Percentiles rank a stretch among this genome's conserved stretches.
Evolutionary conservation across 352 stramenopile genomes (phyloP).

Genomic region (Phytopythium ostracodes): DNA sequence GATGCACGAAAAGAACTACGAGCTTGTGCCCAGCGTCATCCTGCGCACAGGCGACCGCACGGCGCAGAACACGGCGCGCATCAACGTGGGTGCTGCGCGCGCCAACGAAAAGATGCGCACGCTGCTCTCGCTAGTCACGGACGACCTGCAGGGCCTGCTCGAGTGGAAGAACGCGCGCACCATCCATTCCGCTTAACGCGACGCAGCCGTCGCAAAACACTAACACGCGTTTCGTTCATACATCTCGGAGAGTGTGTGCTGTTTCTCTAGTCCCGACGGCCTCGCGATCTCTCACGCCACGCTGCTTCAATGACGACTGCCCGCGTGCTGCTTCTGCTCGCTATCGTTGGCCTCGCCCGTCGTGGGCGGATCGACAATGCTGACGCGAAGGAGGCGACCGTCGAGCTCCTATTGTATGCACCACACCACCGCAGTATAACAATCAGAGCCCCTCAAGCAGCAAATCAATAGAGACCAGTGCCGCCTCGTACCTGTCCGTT

Average conservation of each 20-base stretch:
- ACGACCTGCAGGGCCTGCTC: conserved; percentile 63
- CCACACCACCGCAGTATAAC: too few species aligned
- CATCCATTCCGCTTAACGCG: conserved; percentile 24
- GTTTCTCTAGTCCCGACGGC: too few species aligned
- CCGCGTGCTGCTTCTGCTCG: neutral
- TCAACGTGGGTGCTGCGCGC: conserved; percentile 64
- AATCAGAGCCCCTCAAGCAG: neutral
- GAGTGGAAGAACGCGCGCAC: conserved; percentile 78
- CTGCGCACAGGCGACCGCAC: conserved; percentile 34
- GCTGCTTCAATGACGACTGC: neutral
- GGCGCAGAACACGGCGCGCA: conserved; percentile 56
- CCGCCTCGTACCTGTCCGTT: conserved; percentile 50
- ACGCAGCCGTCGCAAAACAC: neutral
- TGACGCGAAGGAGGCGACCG: conserved; percentile 69
- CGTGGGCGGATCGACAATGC: conserved; percentile 52
- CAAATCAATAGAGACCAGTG: rapidly evolving
- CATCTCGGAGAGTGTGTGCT: neutral
- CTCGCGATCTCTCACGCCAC: neutral
- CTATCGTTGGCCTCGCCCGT: neutral
- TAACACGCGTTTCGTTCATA: neutral
- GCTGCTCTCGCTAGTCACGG: conserved; percentile 60
- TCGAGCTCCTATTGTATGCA: conserved; percentile 48
- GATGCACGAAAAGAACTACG: conserved; percentile 90
- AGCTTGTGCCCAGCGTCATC: conserved; percentile 59
- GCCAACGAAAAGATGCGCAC: conserved; percentile 65